Base-by-base conservation (phyloP, 208 protist species). In the Trypanosoma avium region DNA sequence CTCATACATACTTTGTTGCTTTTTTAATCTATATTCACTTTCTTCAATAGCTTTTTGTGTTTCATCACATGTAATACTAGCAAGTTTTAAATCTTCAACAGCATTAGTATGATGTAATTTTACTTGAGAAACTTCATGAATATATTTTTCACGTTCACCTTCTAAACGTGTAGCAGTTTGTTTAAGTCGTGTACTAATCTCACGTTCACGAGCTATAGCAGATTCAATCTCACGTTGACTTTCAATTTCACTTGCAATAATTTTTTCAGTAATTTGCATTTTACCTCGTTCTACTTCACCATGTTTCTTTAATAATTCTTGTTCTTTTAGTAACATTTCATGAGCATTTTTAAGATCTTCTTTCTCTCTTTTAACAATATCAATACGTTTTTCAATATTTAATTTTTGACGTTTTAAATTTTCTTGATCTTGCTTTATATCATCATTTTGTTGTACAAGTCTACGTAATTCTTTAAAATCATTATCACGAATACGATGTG, bases 1-100 rank as follows among this genome's bases (percentile, higher is more conserved):
- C 74, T 99, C 97, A 47, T 99, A 94, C 26, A 75, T 53, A 49
- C 79, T 80, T 69, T 97, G 94, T 69, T 90, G 80, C 75, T 77
- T 75, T 27, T 67, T 70, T 22, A 94, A 67, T n/a, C 76, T 73
- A 1, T 79, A 61, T 46, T 92, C 85, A 50, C 98, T 97, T 75
- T 97, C 93, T n/a, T 94, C 92, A 26, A 97, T 94, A 56, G 89
- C 78, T 73, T 98, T 98, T 74, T 99, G 92, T 10, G 98, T 82
- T 57, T 99, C 97, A 8, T 92, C 83, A 17, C 97, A 83, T 38
- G 81, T 69, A 55, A 97, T 79, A 26, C 88, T 77, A 4, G 84
- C 73, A 32, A 97, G 75, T 73, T 97, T 97, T 36, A 98, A 65
- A 54, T 99, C 94, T 64, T 99, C 94, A 12, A 85, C 46, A 9